Conservation (phyloP, 306 rosid species). For the Sphenostylis stenocarpa region DNA sequence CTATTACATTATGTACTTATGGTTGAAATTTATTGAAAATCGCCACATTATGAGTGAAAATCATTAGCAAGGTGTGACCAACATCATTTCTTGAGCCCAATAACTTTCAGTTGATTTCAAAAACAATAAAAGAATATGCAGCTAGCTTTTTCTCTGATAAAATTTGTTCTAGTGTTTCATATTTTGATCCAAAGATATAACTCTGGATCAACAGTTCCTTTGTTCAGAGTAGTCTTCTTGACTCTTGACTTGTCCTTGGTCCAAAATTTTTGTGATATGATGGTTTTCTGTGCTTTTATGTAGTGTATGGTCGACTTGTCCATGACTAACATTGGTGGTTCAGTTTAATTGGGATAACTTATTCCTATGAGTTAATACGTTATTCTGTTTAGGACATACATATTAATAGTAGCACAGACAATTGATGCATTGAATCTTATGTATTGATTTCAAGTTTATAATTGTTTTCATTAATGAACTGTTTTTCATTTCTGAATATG, state of each 20-base stretch:
- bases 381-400: neutral
- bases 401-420: neutral
- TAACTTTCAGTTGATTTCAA: neutral
- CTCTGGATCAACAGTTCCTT: neutral
- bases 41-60: neutral
- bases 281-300: constrained; percentile 1
- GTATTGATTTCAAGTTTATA: constrained; percentile 6
- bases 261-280: neutral
- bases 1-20: neutral
- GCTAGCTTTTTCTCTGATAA: neutral
- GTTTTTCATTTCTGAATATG: constrained; percentile 1
- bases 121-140: neutral
- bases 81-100: neutral
- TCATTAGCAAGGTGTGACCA: neutral
- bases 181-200: neutral
- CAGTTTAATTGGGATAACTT: neutral
- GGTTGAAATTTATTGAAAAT: neutral
- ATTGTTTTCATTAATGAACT: neutral
- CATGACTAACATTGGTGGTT: neutral
- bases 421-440: constrained; percentile 16
- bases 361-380: neutral
- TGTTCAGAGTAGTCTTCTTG: neutral
- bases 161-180: neutral
- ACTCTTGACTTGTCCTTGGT: neutral
- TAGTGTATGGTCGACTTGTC: neutral